phyloP scores from a whole-genome alignment of 257 asterid genomes.

The Salvia hispanica region DNA sequence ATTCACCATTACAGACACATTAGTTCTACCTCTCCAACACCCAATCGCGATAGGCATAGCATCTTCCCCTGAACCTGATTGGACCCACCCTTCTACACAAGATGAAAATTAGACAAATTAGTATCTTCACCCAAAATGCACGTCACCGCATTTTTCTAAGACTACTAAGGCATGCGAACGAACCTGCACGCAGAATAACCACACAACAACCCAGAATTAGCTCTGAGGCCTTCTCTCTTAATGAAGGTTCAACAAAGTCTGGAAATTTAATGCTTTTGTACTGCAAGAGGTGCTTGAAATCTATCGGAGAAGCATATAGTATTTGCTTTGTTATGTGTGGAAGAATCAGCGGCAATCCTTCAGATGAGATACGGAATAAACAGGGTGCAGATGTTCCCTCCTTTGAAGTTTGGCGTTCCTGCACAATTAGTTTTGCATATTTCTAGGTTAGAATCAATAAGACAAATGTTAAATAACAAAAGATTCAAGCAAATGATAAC shows the following conservation, averaged over 20 bases:
- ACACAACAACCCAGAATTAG: conserved; percentile 83
- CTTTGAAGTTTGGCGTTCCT: conserved; percentile 93
- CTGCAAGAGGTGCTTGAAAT: conserved; percentile 80
- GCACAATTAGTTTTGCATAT: conserved; percentile 19
- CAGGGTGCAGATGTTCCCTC: conserved; percentile 78
- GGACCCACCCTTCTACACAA: conserved; percentile 48
- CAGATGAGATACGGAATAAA: conserved; percentile 89
- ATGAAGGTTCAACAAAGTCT: conserved; percentile 65
- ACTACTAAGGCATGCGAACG: background rate
- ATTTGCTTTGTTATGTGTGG: conserved; percentile 86
- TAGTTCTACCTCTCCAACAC: conserved; percentile 90
- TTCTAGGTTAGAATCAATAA: background rate
- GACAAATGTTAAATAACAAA: conserved; percentile 16
- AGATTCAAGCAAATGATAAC: conserved; percentile 35
- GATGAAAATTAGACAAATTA: conserved; percentile 12
- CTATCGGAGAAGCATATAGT: conserved; percentile 64
- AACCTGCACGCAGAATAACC: conserved; percentile 73
- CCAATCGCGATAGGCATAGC: conserved; percentile 69
- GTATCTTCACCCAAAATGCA: conserved; percentile 10
- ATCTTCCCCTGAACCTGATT: conserved; percentile 49
- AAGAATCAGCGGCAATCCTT: conserved; percentile 90
- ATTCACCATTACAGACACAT: conserved; percentile 76
- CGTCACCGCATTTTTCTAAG: background rate
- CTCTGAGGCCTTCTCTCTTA: conserved; percentile 65
- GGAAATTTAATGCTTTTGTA: conserved; percentile 72